Base-by-base conservation (phyloP, 2,329 filamentous ascomycete genomes). In the Dichotomopilus funicola region DNA sequence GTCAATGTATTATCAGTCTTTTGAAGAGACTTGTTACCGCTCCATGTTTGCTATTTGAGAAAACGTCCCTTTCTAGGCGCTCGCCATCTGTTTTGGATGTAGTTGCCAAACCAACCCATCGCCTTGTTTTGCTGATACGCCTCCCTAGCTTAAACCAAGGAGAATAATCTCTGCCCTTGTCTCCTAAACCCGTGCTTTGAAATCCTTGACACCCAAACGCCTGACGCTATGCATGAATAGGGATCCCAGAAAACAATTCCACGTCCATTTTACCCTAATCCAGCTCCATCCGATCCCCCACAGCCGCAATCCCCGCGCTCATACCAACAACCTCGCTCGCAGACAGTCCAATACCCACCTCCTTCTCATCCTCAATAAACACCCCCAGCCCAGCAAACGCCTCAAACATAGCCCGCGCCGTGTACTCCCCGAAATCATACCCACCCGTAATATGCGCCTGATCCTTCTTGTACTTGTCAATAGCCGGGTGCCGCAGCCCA, bases 331-430 rank as follows among this genome's bases (percentile, higher is more conserved):
- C 69, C 48, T 74, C 66, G 1, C 67, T 65, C 4, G 64, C 67
- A 4, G 63, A 64, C 19, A 69, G 61, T 6, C 74, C 59, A 49
- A 68, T 59, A 12, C 66, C 68, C 46, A 64, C 68, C 45, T 75
- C 72, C 70, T 81, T 81, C 66, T 95, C 91, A 46, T 96, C 90
- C 38, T 82, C 86, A 43, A 99, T 77, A 64, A 95, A 95, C 43
- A 95, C 88, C 0, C 88, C 90, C 58, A 99, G 71, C 0, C 95
- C 94, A 0, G 89, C 84, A 72, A 96, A 97, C 0, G 92, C 91
- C 67, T 96, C 91, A 58, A 89, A 88, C 67, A 99, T 74, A 31
- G 89, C 86, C 31, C 91, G 79, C 6, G 84, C 78, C 65, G 90
- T 89, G 67, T 94, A 97, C 67, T 96, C 91, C 37, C 81, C 76